Evolutionary conservation across 352 stramenopile genomes (phyloP).

Genomic region (Peronospora destructor): DNA sequence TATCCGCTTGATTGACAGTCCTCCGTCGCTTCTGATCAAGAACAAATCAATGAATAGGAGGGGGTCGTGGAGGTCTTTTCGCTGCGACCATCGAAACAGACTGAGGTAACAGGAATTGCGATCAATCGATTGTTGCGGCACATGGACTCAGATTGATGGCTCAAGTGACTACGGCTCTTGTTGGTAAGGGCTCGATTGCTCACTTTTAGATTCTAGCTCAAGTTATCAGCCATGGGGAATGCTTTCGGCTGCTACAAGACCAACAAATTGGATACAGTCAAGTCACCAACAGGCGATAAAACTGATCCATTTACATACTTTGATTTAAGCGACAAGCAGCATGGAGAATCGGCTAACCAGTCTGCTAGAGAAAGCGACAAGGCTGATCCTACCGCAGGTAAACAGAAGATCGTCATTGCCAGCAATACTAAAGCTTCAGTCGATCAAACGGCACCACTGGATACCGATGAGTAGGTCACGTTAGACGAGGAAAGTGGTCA

Average conservation of each 20-base stretch:
- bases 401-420: not conserved
- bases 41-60: too few relatives aligned
- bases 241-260: constrained; percentile 15
- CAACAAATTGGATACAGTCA: constrained; percentile 2
- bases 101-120: constrained; percentile 6
- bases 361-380: constrained; percentile 1
- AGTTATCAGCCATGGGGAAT: constrained; percentile 13
- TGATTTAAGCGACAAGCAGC: not conserved
- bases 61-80: too few relatives aligned
- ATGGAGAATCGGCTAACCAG: constrained; percentile 2
- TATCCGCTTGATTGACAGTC: too few relatives aligned
- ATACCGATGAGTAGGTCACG: too few relatives aligned
- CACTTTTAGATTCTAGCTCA: constrained; percentile 10
- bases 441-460: not conserved
- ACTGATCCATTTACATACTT: not conserved
- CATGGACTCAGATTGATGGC: not conserved
- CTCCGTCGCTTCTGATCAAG: too few relatives aligned
- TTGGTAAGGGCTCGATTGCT: not conserved
- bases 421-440: not conserved
- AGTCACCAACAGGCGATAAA: not conserved
- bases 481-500: not conserved
- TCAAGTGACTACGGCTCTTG: not conserved
- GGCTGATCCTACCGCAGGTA: not conserved
- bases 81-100: not conserved
- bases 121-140: not conserved